Evolutionary conservation across 768 basidiomycete genomes (phyloP).

Genomic region (Leccinum ochraceum): DNA sequence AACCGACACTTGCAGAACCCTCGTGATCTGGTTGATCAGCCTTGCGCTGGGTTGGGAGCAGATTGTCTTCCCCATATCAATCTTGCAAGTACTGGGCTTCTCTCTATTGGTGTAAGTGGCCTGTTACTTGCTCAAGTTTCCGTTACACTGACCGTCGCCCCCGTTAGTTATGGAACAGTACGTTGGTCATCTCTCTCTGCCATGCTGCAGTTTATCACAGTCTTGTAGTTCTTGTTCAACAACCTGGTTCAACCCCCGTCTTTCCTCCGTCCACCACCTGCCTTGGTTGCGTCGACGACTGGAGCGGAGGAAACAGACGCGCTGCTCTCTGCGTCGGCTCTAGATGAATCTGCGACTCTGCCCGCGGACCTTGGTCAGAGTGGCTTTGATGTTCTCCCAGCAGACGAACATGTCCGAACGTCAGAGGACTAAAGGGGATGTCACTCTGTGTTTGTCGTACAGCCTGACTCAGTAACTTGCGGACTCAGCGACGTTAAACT

Average conservation of each 20-base stretch:
- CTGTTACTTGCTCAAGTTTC: slow-evolving; percentile 2
- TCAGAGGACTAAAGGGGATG: slow-evolving; percentile 15
- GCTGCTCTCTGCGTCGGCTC: slow-evolving; percentile 40
- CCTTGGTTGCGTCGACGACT: slow-evolving; percentile 27
- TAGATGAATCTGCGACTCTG: slow-evolving; percentile 83
- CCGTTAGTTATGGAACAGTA: slow-evolving; percentile 80
- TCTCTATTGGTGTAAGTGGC: slow-evolving; percentile 80
- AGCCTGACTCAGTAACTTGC: neutral
- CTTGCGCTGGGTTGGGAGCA: slow-evolving; percentile 89
- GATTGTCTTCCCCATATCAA: slow-evolving; percentile 76
- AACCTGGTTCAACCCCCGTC: slow-evolving; percentile 68
- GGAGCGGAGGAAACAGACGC: slow-evolving; percentile 62
- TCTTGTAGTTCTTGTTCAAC: slow-evolving; percentile 82
- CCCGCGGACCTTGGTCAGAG: slow-evolving; percentile 81
- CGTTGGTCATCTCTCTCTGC: slow-evolving; percentile 23
- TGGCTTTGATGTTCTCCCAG: slow-evolving; percentile 81
- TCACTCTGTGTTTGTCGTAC: neutral
- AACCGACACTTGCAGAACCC: slow-evolving; percentile 93
- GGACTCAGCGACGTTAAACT: neutral
- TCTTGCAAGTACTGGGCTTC: slow-evolving; percentile 85
- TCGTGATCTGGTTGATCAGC: slow-evolving; percentile 95
- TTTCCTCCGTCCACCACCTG: slow-evolving; percentile 50
- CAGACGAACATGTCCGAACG: slow-evolving; percentile 35
- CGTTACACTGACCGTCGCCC: slow-evolving; percentile 12
- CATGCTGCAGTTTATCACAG: slow-evolving; percentile 9